Evolutionary conservation across 1,284 basidiomycete genomes (phyloP), one percentile per base, ranked within the genome.

Genomic region (Cutaneotrichosporon curvatum): DNA sequence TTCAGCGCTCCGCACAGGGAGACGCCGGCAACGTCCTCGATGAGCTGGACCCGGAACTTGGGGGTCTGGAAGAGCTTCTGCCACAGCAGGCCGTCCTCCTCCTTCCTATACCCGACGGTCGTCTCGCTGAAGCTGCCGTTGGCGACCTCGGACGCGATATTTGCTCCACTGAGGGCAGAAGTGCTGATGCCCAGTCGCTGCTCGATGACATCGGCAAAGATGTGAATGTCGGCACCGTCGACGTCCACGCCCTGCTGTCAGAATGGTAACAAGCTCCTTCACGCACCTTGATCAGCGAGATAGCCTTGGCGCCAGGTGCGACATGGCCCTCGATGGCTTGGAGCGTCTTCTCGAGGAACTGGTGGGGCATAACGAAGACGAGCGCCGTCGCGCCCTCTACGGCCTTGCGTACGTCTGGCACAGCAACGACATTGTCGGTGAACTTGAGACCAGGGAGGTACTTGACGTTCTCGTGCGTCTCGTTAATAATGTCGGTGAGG

Each of bases 201-300:
- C 57, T 76, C 71, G 55, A 81, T 80, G 19, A 79, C 74, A 53
- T 79, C 76, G 30, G 78, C 74, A 59, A 78, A 79, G 59, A 80
- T 76, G 54, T 73, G 64, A 55, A 81, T 80, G 38, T 77, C 62
- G 37, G 67, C 63, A 15, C 66, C 72, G n/a, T 73, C 51, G 28
- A 78, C 76, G 37, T 76, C 74, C 36, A 78, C 75, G 18, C 77
- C 77, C 42, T 43, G 42, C 4, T 9, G 34, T 37, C 18, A 43
- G 41, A 16, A 21, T 5, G 9, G 18, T 7, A 34, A 6, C 15
- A 34, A 34, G 9, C 20, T 38, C 23, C 25, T 5, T 4, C 9
- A 43, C 42, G 14, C 42, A 43, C 42, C 60, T 77, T 78, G 67
- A 76, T 74, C 40, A 75, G 65, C 4, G 75, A 75, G 50, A 77